Base-by-base conservation (phyloP, 352 stramenopile genomes). In the Globisporangium viniferum region DNA sequence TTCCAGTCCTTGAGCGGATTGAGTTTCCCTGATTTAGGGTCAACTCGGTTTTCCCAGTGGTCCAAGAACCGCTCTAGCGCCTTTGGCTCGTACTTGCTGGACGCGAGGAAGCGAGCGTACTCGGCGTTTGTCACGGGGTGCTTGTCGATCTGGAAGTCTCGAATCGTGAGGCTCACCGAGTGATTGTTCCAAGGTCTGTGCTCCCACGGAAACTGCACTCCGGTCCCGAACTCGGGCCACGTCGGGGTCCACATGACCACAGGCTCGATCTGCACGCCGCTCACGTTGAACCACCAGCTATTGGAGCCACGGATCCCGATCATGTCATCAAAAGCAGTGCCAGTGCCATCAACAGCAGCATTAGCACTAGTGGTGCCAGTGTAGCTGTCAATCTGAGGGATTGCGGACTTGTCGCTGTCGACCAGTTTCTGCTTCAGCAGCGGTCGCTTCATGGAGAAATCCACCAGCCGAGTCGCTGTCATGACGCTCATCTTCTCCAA, bases 181-280 rank as follows among this genome's bases (percentile, higher is more conserved):
- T 95, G 87, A 57, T 91, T 91, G 59, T 89, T 92, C 76, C 80
- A 90, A n/a, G 89, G 87, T 2, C 84, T 81, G 20, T 77, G 57
- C 54, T 96, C 87, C 87, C 89, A 95, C 7, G 87, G 87, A 59
- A 95, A 96, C 67, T 95, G 89, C 55, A 96, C 88, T 15, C 88
- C 89, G 0, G 77, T 80, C 29, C 88, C 88, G 35, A 82, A 92
- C 24, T 85, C 56, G 31, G 64, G 60, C 44, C 73, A 81, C 20
- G 75, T 84, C 1, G 88, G 88, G 0, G 86, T 95, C 88, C 86
- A 94, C 33, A 70, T 69, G 2, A 64, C 60, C 4, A 93, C 88
- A 14, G 88, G 88, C 56, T 95, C 88, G 55, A 95, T 92, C 67
- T 93, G 83, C 53, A 95, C 84, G 39, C 82, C 84, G 41, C 73